Conservation (phyloP, 2,329 filamentous ascomycete genomes). For the Cryphonectria nitschkei region DNA sequence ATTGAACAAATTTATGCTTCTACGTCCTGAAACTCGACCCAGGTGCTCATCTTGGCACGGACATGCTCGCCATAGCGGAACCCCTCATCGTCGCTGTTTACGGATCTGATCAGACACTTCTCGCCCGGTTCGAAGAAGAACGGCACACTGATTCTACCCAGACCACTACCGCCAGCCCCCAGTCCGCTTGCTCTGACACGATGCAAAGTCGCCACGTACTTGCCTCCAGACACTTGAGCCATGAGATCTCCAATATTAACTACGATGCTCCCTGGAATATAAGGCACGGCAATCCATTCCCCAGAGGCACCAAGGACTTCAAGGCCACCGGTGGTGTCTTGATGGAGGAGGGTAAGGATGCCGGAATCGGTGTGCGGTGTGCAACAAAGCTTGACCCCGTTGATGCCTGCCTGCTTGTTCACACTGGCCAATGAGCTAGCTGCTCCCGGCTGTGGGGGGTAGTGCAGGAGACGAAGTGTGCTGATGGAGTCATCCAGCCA, state of each 20-base stretch:
- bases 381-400: constrained; percentile 4
- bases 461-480: constrained; percentile 28
- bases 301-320: neutral
- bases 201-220: constrained; percentile 23
- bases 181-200: neutral
- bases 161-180: too few relatives aligned
- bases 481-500: constrained; percentile 21
- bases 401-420: neutral
- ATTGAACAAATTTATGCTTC: neutral
- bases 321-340: constrained; percentile 5
- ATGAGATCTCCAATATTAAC: constrained; percentile 29
- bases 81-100: neutral
- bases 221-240: constrained; percentile 27
- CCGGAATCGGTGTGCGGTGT: constrained; percentile 12
- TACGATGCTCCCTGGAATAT: constrained; percentile 25
- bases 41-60: constrained; percentile 7
- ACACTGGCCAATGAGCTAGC: neutral
- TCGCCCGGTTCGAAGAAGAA: constrained; percentile 16
- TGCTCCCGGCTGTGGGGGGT: constrained; percentile 27
- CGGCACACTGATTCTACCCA: constrained; percentile 12
- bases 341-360: constrained; percentile 12
- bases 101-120: neutral
- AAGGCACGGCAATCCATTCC: constrained; percentile 29
- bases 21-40: constrained; percentile 9
- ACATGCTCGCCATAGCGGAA: constrained; percentile 9